Conservation (phyloP, 2,329 filamentous ascomycete species). For the Phialophora expanda region DNA sequence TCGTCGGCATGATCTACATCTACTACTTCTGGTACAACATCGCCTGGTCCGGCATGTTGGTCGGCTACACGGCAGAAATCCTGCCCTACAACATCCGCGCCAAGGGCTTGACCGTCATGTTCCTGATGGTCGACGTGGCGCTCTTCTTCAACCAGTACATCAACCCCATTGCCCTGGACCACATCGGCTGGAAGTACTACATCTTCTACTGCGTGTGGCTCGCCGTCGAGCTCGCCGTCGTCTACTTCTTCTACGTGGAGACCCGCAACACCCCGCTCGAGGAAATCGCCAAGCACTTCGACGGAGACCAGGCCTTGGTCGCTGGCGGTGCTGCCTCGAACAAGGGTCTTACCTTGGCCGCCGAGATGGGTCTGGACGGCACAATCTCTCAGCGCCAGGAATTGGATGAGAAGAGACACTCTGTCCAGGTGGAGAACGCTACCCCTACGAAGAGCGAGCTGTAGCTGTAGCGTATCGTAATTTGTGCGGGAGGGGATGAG, state of each 20-base stretch:
- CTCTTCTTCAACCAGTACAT: conserved; percentile 47
- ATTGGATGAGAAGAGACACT: conserved; percentile 33
- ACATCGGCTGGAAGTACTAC: conserved; percentile 47
- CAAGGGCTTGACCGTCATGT: conserved; percentile 52
- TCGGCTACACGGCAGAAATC: conserved; percentile 55
- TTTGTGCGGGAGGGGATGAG: neutral
- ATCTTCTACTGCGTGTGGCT: conserved; percentile 47
- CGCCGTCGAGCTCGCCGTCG: conserved; percentile 42
- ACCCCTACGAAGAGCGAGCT: conserved; percentile 8
- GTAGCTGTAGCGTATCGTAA: conserved; percentile 3
- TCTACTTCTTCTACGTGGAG: conserved; percentile 52
- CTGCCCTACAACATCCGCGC: conserved; percentile 57
- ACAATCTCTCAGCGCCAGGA: conserved; percentile 29
- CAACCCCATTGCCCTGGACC: conserved; percentile 45
- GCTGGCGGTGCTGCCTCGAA: conserved; percentile 38
- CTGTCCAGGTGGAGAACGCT: conserved; percentile 27
- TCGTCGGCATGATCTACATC: conserved; percentile 53
- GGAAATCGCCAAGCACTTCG: conserved; percentile 72
- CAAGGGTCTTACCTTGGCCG: conserved; percentile 37
- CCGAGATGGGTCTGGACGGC: conserved; percentile 35
- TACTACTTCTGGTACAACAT: conserved; percentile 52
- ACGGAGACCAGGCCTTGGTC: conserved; percentile 62
- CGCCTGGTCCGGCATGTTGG: conserved; percentile 46
- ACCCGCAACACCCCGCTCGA: conserved; percentile 74
- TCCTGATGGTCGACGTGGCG: conserved; percentile 43